Conservation (phyloP, 139 green algal species). For the Protoeuglena noctilucae region DNA sequence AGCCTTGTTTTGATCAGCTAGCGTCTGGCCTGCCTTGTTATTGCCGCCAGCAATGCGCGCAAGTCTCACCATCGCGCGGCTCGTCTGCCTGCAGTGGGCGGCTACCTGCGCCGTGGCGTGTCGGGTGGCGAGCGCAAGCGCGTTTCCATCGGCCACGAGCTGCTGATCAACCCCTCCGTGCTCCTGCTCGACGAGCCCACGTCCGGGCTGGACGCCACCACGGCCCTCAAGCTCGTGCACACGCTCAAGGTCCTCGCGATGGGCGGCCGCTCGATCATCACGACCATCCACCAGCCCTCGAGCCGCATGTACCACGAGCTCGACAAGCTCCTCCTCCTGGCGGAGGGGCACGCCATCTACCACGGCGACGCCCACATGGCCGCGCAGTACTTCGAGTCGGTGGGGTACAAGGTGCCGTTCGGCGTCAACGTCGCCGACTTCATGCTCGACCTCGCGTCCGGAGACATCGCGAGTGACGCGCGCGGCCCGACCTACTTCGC, state of each 20-base stretch:
- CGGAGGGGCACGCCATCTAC: constrained; percentile 58
- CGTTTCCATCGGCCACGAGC: constrained; percentile 65
- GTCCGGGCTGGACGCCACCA: constrained; percentile 76
- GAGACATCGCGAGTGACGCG: constrained; percentile 32
- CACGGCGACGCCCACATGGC: constrained; percentile 43
- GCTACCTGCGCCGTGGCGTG: constrained; percentile 62
- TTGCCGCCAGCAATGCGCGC: no score
- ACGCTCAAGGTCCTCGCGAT: constrained; percentile 45
- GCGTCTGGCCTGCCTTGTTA: no score
- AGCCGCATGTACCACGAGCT: constrained; percentile 63
- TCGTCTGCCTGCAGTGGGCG: constrained; percentile 28
- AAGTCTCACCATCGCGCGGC: neutral
- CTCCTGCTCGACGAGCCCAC: constrained; percentile 35
- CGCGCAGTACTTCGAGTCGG: constrained; percentile 29
- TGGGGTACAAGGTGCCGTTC: constrained; percentile 40
- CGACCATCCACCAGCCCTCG: constrained; percentile 90
- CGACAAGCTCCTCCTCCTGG: constrained; percentile 45
- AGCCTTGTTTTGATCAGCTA: no score
- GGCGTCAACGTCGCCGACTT: constrained; percentile 60
- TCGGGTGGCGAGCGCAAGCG: constrained; percentile 88
- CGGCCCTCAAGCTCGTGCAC: constrained; percentile 64
- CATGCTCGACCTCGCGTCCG: constrained; percentile 60
- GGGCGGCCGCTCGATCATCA: constrained; percentile 56
- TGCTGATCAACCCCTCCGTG: constrained; percentile 82
- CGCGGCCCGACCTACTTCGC: no score